Percentiles rank a stretch among this genome's conserved stretches.
Evolutionary conservation across 1,284 basidiomycete genomes (phyloP).

Genomic region (Sanguinoderma infundibulare): DNA sequence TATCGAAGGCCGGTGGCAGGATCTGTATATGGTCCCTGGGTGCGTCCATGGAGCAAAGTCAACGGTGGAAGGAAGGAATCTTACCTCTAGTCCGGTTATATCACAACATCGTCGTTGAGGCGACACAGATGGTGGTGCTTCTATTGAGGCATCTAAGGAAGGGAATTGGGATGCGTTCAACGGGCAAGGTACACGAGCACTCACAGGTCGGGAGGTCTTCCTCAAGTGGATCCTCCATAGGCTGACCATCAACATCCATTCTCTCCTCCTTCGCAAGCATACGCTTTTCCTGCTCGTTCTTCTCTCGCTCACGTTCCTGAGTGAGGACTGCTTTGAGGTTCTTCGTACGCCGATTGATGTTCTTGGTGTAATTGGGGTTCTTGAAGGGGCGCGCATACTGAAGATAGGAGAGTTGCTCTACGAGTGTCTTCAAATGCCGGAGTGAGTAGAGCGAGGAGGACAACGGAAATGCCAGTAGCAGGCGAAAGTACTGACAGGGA

Average conservation of each 20-base stretch:
- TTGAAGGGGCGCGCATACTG: conserved; percentile 76
- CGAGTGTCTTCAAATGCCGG: conserved; percentile 51
- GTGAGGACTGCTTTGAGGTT: conserved; percentile 76
- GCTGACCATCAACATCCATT: conserved; percentile 45
- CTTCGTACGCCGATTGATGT: conserved; percentile 70
- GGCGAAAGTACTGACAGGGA: conserved; percentile 23
- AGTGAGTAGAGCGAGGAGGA: neutral
- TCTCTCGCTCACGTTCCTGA: conserved; percentile 76
- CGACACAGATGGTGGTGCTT: conserved; percentile 82
- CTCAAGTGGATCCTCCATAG: conserved; percentile 36
- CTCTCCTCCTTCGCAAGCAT: conserved; percentile 49
- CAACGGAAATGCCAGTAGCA: neutral
- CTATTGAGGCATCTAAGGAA: conserved; percentile 82
- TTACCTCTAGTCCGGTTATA: conserved; percentile 83
- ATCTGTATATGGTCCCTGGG: conserved; percentile 83
- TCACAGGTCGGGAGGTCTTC: conserved; percentile 46
- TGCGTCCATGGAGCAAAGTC: no score
- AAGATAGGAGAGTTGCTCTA: conserved; percentile 73
- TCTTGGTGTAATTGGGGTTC: conserved; percentile 70
- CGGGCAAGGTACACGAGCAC: neutral
- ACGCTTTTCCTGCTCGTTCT: conserved; percentile 62
- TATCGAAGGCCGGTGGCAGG: conserved; percentile 84
- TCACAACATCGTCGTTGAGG: conserved; percentile 85
- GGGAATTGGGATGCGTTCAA: neutral
- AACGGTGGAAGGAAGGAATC: conserved; percentile 29